A percentile compares a stretch with the other conserved stretches of the same genome.
Conservation (phyloP, 2,329 filamentous ascomycete genomes). For the Amauroascus verrucosus region DNA sequence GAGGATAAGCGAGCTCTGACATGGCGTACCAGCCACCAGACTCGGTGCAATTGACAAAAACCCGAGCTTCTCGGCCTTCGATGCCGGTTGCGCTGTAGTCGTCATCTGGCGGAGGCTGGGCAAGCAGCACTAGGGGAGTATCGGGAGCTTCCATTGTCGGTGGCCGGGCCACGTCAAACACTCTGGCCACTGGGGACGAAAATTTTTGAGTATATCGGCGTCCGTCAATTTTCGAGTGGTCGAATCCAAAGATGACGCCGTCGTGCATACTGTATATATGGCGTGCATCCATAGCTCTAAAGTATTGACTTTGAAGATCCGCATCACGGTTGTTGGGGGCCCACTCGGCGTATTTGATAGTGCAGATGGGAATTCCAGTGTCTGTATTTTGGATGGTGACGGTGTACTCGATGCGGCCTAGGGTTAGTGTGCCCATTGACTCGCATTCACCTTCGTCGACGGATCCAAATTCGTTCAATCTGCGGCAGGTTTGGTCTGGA, state of each 20-base stretch:
- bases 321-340: slow-evolving; percentile 80
- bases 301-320: slow-evolving; percentile 77
- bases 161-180: slow-evolving; percentile 78
- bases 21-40: slow-evolving; percentile 89
- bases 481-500: slow-evolving; percentile 63
- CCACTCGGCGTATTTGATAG: slow-evolving; percentile 90
- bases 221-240: slow-evolving; percentile 49
- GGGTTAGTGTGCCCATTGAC: slow-evolving; percentile 65
- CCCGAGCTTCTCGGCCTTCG: slow-evolving; percentile 50
- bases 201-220: slow-evolving; percentile 60
- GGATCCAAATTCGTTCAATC: slow-evolving; percentile 50
- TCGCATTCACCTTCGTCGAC: slow-evolving; percentile 63
- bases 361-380: slow-evolving; percentile 68
- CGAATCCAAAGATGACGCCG: slow-evolving; percentile 71
- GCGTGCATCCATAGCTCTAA: slow-evolving; percentile 66
- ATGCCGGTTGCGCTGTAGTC: slow-evolving; percentile 30
- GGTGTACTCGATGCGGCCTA: slow-evolving; percentile 82
- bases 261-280: slow-evolving; percentile 85
- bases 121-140: slow-evolving; percentile 69
- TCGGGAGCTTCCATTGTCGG: slow-evolving; percentile 56
- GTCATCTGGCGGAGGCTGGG: slow-evolving; percentile 58
- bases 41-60: slow-evolving; percentile 80
- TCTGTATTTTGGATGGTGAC: slow-evolving; percentile 70
- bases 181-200: slow-evolving; percentile 67
- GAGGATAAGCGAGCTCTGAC: slow-evolving; percentile 74